Evolutionary conservation across 1,284 basidiomycete genomes (phyloP).

Genomic region (Malassezia japonica): DNA sequence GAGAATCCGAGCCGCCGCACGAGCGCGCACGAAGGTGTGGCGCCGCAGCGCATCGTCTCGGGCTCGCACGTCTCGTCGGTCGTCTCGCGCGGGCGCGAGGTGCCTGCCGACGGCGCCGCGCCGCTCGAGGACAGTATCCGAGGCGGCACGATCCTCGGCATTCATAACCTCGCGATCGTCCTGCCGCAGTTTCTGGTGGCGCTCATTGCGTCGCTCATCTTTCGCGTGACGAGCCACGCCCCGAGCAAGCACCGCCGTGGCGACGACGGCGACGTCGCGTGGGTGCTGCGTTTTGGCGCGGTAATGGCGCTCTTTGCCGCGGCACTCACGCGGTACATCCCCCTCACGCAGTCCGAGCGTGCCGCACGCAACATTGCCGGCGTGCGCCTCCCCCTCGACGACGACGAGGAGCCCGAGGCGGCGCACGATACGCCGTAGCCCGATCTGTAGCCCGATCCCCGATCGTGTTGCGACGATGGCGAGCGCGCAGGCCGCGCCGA

Average conservation of each 20-base stretch:
- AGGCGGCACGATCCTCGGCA: constrained; percentile 85
- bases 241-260: constrained; percentile 31
- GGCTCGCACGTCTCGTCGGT: constrained; percentile 12
- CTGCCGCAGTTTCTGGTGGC: constrained; percentile 55
- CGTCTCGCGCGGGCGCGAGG: constrained; percentile 16
- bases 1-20: background rate
- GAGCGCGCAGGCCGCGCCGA: background rate
- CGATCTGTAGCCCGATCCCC: background rate
- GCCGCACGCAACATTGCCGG: background rate
- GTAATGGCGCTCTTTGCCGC: constrained; percentile 49
- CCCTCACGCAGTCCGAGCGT: constrained; percentile 28
- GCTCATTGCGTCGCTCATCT: constrained; percentile 76
- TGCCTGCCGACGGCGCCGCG: background rate
- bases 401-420: constrained; percentile 8
- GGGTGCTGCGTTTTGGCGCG: constrained; percentile 87
- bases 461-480: background rate
- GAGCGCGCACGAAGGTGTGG: background rate
- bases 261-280: constrained; percentile 56
- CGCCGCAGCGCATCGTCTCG: background rate
- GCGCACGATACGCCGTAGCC: background rate
- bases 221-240: constrained; percentile 54
- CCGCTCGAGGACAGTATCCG: constrained; percentile 43
- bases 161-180: constrained; percentile 55
- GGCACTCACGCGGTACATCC: constrained; percentile 24
- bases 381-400: constrained; percentile 3